Conservation (phyloP, 2,329 filamentous ascomycete genomes). For the Penicillium griseofulvum region DNA sequence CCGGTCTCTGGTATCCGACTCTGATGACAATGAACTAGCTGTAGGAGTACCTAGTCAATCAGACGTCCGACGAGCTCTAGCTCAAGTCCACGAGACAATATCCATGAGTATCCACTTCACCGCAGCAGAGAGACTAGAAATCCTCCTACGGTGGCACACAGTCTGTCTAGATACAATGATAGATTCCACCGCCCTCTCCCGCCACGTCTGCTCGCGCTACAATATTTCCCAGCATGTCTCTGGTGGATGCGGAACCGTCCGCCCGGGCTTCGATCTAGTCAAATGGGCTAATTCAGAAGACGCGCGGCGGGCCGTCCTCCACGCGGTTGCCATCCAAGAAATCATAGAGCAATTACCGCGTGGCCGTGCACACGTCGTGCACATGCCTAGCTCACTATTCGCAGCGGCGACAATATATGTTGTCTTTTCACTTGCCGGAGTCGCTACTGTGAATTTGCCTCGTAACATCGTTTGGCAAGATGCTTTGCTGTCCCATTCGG, state of each 20-base stretch:
- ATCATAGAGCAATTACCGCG: constrained; percentile 47
- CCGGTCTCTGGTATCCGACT: constrained; percentile 45
- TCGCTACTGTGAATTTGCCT: constrained; percentile 40
- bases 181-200: constrained; percentile 41
- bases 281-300: constrained; percentile 42
- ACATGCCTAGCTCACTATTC: constrained; percentile 48
- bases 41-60: constrained; percentile 43
- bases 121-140: constrained; percentile 39
- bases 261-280: constrained; percentile 36
- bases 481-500: constrained; percentile 33
- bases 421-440: constrained; percentile 41
- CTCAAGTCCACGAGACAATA: constrained; percentile 41
- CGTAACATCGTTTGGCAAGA: constrained; percentile 44
- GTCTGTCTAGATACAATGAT: constrained; percentile 46
- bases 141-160: constrained; percentile 46
- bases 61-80: constrained; percentile 42
- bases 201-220: constrained; percentile 41
- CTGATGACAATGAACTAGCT: constrained; percentile 37
- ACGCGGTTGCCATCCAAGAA: constrained; percentile 48
- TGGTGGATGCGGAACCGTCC: constrained; percentile 28
- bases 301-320: constrained; percentile 42
- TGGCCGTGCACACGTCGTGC: constrained; percentile 46
- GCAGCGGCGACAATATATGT: constrained; percentile 45
- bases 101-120: constrained; percentile 37
- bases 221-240: constrained; percentile 43